These are phyloP conservation scores for Colletotrichum sp. DNA, from an alignment of 2,329 filamentous ascomycete species.

Conservation along the genomic window DNA sequence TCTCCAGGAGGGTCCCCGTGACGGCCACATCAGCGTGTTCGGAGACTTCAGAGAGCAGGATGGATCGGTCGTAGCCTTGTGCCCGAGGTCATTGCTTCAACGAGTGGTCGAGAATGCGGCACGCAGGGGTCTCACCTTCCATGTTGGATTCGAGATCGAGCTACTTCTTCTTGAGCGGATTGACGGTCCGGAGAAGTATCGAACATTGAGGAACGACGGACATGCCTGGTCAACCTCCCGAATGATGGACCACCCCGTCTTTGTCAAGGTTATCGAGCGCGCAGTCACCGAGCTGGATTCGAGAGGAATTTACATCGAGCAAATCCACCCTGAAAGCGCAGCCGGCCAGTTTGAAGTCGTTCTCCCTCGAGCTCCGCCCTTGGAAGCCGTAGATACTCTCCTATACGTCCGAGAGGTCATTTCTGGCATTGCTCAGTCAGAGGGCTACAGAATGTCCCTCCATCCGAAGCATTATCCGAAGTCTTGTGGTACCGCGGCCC, in stretches of 20 bases:
- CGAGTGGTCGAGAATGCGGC: conserved; percentile 57
- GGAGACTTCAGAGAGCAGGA: conserved; percentile 67
- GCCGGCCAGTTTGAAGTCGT: conserved; percentile 81
- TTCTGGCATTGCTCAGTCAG: conserved; percentile 63
- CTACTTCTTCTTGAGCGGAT: conserved; percentile 69
- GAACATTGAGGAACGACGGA: conserved; percentile 58
- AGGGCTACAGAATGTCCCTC: conserved; percentile 71
- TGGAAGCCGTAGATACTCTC: conserved; percentile 74
- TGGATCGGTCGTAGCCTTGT: conserved; percentile 56
- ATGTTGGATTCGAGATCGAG: conserved; percentile 83
- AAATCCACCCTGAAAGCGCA: conserved; percentile 77
- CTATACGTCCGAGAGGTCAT: conserved; percentile 75
- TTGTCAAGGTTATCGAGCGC: conserved; percentile 66
- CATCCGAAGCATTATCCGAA: conserved; percentile 71
- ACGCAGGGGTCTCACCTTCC: conserved; percentile 59
- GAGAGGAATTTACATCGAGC: conserved; percentile 70
- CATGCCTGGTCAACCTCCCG: conserved; percentile 76
- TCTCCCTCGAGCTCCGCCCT: conserved; percentile 64
- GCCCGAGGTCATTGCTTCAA: conserved; percentile 69
- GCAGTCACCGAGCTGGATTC: conserved; percentile 65
- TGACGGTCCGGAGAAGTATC: conserved; percentile 35
- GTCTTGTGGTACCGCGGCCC: conserved; percentile 67
- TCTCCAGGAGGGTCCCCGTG: conserved; percentile 61
- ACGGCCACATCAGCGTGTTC: conserved; percentile 69
- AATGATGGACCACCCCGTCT: conserved; percentile 61